A percentile compares a stretch with the other conserved stretches of the same genome.
Conservation (phyloP, 2,329 filamentous ascomycete genomes). For the Nemania serpens region DNA sequence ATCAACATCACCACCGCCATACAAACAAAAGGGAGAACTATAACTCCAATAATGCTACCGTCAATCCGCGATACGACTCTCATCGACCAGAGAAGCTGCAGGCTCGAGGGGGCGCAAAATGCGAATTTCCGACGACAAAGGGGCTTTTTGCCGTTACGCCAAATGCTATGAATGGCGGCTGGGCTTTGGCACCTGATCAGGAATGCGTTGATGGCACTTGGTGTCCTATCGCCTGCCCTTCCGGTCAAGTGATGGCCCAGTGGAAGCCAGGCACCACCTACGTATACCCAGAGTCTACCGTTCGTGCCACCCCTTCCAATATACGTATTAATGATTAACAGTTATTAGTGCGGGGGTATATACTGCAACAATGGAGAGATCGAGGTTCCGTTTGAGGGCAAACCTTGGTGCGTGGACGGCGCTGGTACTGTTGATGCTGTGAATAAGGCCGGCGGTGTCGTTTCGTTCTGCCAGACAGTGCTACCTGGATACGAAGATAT, state of each 20-base stretch:
- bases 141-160: slow-evolving; percentile 73
- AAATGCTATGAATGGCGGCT: slow-evolving; percentile 68
- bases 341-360: slow-evolving; percentile 70
- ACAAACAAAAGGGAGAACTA: slow-evolving; percentile 44
- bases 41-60: slow-evolving; percentile 31
- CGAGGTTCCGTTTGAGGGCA: slow-evolving; percentile 69
- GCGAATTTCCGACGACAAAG: slow-evolving; percentile 68
- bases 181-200: slow-evolving; percentile 79
- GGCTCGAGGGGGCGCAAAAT: slow-evolving; percentile 59
- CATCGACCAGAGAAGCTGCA: slow-evolving; percentile 44
- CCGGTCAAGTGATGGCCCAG: slow-evolving; percentile 77
- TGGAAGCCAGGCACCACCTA: slow-evolving; percentile 76
- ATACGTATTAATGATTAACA: slow-evolving; percentile 27
- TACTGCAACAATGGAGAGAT: slow-evolving; percentile 72
- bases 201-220: slow-evolving; percentile 68
- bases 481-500: slow-evolving; percentile 80
- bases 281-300: slow-evolving; percentile 72
- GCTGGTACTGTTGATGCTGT: slow-evolving; percentile 66
- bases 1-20: slow-evolving; percentile 35
- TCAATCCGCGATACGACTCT: slow-evolving; percentile 39
- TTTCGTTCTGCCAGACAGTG: slow-evolving; percentile 80
- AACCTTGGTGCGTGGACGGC: slow-evolving; percentile 72
- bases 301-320: slow-evolving; percentile 46
- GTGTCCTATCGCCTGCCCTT: slow-evolving; percentile 77
- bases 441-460: slow-evolving; percentile 65